A percentile compares a stretch with the other conserved stretches of the same genome.
These are phyloP conservation scores for Leptodontidium sp. DNA, from an alignment of 2,329 filamentous ascomycete species.

Conservation along the genomic window DNA sequence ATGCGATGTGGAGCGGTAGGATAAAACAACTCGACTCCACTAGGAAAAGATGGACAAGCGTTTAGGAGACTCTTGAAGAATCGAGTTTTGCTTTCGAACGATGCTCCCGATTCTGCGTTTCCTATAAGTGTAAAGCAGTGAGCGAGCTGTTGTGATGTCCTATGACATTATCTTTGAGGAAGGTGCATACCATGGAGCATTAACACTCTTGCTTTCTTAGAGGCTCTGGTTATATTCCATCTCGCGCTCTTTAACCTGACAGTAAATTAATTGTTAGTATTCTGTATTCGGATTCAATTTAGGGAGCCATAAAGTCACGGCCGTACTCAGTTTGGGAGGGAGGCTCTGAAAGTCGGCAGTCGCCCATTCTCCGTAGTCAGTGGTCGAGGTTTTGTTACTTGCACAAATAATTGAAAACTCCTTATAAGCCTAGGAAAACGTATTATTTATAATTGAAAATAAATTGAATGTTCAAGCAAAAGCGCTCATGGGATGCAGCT, in stretches of 20 bases:
- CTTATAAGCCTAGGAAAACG: no score
- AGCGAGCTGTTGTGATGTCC: constrained; percentile 10
- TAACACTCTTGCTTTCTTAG: constrained; percentile 21
- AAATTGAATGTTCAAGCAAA: no score
- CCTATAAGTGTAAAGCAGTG: constrained; percentile 23
- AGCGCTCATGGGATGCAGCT: no score
- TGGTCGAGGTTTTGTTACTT: no score
- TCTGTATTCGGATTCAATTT: constrained; percentile 15
- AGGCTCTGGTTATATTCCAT: constrained; percentile 22
- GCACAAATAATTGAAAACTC: no score
- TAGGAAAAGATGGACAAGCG: neutral
- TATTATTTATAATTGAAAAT: no score
- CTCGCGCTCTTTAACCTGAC: constrained; percentile 16
- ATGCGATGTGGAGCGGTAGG: neutral
- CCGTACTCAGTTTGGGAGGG: constrained; percentile 20
- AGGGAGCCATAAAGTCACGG: neutral
- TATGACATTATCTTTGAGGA: neutral
- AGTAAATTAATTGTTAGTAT: constrained; percentile 20
- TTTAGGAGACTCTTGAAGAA: constrained; percentile 26
- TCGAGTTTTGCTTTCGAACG: constrained; percentile 26
- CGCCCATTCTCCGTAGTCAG: constrained; percentile 1
- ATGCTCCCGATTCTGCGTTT: constrained; percentile 21
- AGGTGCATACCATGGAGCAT: constrained; percentile 18
- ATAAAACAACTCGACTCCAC: neutral
- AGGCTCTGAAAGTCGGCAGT: constrained; percentile 16